Evolutionary conservation across 441 rosid genomes (phyloP), one percentile per base, ranked within the genome.

Genomic region (Macaranga tanarius): DNA sequence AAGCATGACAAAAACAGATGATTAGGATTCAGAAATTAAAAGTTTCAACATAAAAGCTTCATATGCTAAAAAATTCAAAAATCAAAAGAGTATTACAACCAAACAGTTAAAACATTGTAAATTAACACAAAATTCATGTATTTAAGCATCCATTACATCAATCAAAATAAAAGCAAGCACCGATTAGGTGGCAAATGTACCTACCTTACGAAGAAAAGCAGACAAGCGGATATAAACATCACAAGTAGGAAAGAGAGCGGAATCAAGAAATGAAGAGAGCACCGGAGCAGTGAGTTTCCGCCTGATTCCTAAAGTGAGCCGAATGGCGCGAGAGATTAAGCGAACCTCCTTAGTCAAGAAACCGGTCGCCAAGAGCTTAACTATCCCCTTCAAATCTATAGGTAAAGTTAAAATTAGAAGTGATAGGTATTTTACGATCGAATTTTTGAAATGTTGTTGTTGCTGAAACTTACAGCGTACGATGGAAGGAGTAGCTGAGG

Each of bases 331-430:
- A 60, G 82, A 68, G 45, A 89, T 85, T 52, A 88, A 77, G 50
- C 91, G 80, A 62, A 85, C 84, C 77, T 89, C 91, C 63, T 86
- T 76, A 16, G 82, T 82, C 67, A 84, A 84, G 0, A 86, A 86
- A 10, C 87, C 91, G 0, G 87, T 85, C 82, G 86, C 89, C 44
- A 89, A 84, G 74, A 89, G 77, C 31, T 83, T 76, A 7, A 86
- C 90, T 67, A 87, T 86, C 80, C 86, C 94, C 86, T 89, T 89
- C 92, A 89, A 87, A 82, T 80, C 90, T 86, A 70, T 62, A 31
- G 51, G 38, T 31, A 31, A 31, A 31, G 38, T 31, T 31, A 31
- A 31, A 31, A 1, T 31, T 1, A 31, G 38, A 31, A 3, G 38
- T 31, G 38, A 31, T 31, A 31, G 4, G 38, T 31, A 31, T 31